Evolutionary conservation across 192 early-diverging fungal genomes (phyloP), one percentile per base, ranked within the genome.

Genomic region (Linderina pennispora): DNA sequence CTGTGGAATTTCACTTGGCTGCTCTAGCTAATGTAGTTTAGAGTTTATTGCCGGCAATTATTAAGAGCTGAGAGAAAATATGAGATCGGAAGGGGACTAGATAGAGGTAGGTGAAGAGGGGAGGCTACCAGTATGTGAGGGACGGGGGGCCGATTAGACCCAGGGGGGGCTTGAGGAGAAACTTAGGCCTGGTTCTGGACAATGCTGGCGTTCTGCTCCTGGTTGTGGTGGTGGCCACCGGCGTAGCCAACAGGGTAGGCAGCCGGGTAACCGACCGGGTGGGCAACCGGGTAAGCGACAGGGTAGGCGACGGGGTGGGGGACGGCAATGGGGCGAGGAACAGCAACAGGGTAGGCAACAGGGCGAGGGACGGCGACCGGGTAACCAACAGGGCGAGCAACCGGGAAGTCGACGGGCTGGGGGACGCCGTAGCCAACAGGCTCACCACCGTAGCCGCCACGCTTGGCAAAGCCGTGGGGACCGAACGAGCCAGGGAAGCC

Each of bases 141-240:
- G n/a, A n/a, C n/a, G n/a, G n/a, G n/a, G n/a, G n/a, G n/a, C n/a
- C n/a, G n/a, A n/a, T n/a, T n/a, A n/a, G n/a, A n/a, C n/a, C n/a
- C n/a, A n/a, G n/a, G n/a, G n/a, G n/a, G n/a, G n/a, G n/a, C n/a
- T n/a, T n/a, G n/a, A n/a, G n/a, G n/a, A n/a, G n/a, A n/a, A n/a
- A n/a, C 34, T 58, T 70, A 69, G 25, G 21, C 34, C 54, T 61
- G 65, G 65, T 62, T 62, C 65, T 69, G 65, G 31, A 69, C 54
- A 42, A 69, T 69, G 45, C 53, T 47, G 19, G 57, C 65, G 9
- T 57, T 16, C 65, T 62, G 65, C 24, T 34, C 21, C 43, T 69
- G 61, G 65, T 69, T 48, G 54, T 57, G 57, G 34, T 38, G 33
- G 18, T 48, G 36, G 11, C 19, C n/a, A n/a, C n/a, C n/a, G n/a